Evolutionary conservation across 129 eudicot genomes (phyloP), one percentile per base, ranked within the genome.

Genomic region (Artemisia tridentata): DNA sequence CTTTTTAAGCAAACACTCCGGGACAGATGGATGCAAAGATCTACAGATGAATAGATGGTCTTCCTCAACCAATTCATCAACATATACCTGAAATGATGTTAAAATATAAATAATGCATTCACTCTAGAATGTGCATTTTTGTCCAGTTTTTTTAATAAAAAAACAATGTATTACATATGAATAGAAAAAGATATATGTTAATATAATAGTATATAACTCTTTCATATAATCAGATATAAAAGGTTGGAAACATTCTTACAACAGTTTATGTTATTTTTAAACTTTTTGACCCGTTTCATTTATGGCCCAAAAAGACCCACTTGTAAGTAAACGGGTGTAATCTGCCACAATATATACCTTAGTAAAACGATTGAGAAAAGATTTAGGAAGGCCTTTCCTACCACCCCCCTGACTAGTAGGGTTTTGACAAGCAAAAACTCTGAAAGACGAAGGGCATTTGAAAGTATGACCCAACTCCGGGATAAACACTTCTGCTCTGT

Each of bases 311-410:
- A 51, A 15, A 15, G 47, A n/a, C 48, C 48, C 25, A 21, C n/a
- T 49, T 23, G 20, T 29, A 67, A 47, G 57, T 21, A 8, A 46
- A 48, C 14, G 57, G 20, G 45, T 21, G 14, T 15, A 23, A 50
- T 27, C 17, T 27, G 27, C 27, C 48, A 15, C 23, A 46, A 56
- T 50, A 91, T 96, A 70, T 52, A 91, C 98, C 95, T 95, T 95
- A 1, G 93, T 95, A 77, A 95, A 95, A n/a, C 99, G 89, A 71
- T 90, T 95, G 68, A 95, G 99, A 63, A 95, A 95, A 43, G 99
- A 95, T 79, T 88, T 95, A 3, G 99, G 99, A 74, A 95, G 97
- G 67, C 99, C 99, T 84, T 95, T 95, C 66, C 99, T 84, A 9
- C 99, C 99, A 12, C 99, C 97, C 6, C 99, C 99, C 74, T 95